Evolutionary conservation across 1,284 basidiomycete species (phyloP), one percentile per base, ranked within the genome.

Genomic region (Cryptococcus sp.): DNA sequence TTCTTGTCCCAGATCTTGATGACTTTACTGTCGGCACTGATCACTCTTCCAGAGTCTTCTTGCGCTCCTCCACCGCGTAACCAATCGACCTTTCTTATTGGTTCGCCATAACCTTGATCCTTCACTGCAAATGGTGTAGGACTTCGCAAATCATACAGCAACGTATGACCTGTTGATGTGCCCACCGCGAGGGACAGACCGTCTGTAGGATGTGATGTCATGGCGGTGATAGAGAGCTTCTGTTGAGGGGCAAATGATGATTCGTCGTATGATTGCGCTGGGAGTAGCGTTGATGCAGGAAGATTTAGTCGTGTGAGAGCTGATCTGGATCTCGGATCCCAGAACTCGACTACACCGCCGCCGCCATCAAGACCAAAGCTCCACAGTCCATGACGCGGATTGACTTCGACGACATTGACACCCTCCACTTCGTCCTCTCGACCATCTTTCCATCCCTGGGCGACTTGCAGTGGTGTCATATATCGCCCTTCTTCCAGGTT

Each of bases 401-500:
- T 99, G 68, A 99, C 86, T 75, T 99, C 93, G 54, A 98, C 85
- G 15, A 86, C 85, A 72, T 98, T 98, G 58, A 97, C 90, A 31
- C 95, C 96, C 2, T 84, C 80, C 13, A 84, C 81, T 40, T 86
- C 82, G 10, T 73, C 81, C 47, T 83, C 84, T 19, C 81, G 61
- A 16, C 70, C 71, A 50, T 77, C 82, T 23, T 83, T 83, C 46
- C 83, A 83, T 52, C 84, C 80, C 23, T 91, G 81, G 7, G 83
- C 80, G 3, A 78, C 68, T 17, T 63, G 56, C 25, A 95, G 81
- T 0, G 93, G 89, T 38, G 80, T 89, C 82, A 96, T 87, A 77
- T 92, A 99, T 11, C 93, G 86, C 1, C 96, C 96, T 78, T 96
- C 91, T 69, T 94, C 92, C 64, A 99, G 86, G 74, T 97, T 99